Evolutionary conservation across 2,329 filamentous ascomycete species (phyloP).

Genomic region (Blastomyces parvus): DNA sequence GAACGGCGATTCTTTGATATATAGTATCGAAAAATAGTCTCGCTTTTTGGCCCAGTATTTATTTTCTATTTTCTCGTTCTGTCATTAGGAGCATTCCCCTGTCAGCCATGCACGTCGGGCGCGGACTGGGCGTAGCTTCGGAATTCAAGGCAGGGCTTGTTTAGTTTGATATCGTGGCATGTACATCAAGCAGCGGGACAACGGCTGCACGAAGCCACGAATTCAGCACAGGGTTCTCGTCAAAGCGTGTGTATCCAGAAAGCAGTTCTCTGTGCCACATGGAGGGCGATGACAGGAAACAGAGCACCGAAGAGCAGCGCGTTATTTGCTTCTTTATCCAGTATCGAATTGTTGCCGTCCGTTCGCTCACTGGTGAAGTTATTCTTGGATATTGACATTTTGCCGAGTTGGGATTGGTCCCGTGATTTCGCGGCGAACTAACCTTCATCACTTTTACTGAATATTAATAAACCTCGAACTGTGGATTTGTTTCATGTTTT

Average conservation of each 20-base stretch:
- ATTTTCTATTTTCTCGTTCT: neutral
- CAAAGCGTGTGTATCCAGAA: slow-evolving; percentile 7
- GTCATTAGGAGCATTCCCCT: neutral
- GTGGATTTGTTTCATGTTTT: neutral
- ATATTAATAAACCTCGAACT: neutral
- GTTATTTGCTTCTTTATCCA: neutral
- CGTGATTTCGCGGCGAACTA: slow-evolving; percentile 1
- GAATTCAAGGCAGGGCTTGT: neutral
- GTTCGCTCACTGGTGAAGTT: neutral
- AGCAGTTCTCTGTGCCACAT: slow-evolving; percentile 1
- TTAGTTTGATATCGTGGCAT: slow-evolving; percentile 2
- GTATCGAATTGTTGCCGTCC: neutral
- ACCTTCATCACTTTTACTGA: neutral
- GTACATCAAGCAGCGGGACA: neutral
- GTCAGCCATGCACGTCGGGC: neutral
- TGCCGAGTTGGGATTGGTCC: slow-evolving; percentile 5
- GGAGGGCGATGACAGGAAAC: neutral
- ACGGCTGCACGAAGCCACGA: neutral
- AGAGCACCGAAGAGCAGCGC: neutral
- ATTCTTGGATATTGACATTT: neutral
- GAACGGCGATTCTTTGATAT: neutral
- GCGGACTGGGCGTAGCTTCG: slow-evolving; percentile 2
- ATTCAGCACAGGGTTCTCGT: neutral
- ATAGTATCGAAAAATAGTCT: neutral
- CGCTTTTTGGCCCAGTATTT: neutral